phyloP scores from a whole-genome alignment of 768 basidiomycete species.

The Candolleomyces eurysporus region DNA sequence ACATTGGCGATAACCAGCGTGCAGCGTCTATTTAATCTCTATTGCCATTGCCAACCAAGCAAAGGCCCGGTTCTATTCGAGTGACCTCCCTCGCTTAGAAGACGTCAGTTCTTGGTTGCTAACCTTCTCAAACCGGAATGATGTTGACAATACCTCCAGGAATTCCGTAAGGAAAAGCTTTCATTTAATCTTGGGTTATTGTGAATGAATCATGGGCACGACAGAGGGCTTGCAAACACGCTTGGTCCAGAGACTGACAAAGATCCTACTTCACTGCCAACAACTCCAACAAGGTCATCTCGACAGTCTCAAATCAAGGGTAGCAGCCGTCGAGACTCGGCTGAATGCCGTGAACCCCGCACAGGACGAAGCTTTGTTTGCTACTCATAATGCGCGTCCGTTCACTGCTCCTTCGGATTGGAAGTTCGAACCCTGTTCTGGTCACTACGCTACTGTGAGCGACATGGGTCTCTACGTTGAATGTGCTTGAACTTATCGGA shows the following conservation, averaged over 20 bases:
- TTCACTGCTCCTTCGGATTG: conserved; percentile 67
- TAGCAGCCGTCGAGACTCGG: conserved; percentile 43
- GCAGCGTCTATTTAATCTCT: conserved; percentile 68
- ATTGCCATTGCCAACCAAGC: conserved; percentile 65
- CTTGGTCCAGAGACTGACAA: conserved; percentile 53
- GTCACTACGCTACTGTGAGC: conserved; percentile 74
- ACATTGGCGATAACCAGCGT: conserved; percentile 2
- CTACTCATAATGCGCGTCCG: conserved; percentile 65
- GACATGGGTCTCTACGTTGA: background rate
- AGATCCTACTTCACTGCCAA: conserved; percentile 59
- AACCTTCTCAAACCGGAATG: conserved; percentile 8
- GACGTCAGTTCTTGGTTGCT: conserved; percentile 50
- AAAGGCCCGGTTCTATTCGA: conserved; percentile 70
- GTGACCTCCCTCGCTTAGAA: conserved; percentile 66
- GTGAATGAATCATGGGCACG: background rate
- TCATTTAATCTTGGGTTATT: background rate
- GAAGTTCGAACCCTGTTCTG: conserved; percentile 72
- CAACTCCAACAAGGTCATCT: conserved; percentile 57
- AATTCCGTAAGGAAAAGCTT: conserved; percentile 56
- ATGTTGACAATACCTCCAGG: conserved; percentile 37
- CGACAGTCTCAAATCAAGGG: conserved; percentile 51
- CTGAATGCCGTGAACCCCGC: conserved; percentile 52
- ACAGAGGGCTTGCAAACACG: conserved; percentile 70
- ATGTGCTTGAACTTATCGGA: conserved; percentile 4
- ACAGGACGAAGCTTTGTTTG: conserved; percentile 69